Conservation (phyloP, 2,329 filamentous ascomycete genomes). For the Phoma herbarum region DNA sequence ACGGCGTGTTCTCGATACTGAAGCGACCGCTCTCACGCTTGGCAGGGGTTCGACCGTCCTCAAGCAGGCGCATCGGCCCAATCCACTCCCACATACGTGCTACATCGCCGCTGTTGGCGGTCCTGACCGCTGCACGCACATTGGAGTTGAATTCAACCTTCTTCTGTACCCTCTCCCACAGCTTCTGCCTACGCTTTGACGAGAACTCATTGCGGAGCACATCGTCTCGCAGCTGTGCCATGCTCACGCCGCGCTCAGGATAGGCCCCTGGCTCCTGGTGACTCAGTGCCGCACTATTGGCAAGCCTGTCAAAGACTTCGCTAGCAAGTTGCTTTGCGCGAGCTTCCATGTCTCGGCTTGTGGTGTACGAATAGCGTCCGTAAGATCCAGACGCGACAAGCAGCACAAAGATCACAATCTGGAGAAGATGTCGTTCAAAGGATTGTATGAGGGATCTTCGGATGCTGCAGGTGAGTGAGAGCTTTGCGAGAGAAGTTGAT, state of each 20-base stretch:
- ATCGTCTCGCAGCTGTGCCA: slow-evolving; percentile 91
- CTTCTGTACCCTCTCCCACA: slow-evolving; percentile 84
- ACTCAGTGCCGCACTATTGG: slow-evolving; percentile 83
- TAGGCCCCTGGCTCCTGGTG: slow-evolving; percentile 68
- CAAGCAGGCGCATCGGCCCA: slow-evolving; percentile 64
- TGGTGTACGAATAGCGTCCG: slow-evolving; percentile 68
- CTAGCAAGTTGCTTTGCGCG: slow-evolving; percentile 85
- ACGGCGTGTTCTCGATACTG: slow-evolving; percentile 47
- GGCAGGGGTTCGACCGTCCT: slow-evolving; percentile 46
- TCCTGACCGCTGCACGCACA: slow-evolving; percentile 78
- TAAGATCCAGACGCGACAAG: slow-evolving; percentile 63
- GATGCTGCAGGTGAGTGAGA: slow-evolving; percentile 86
- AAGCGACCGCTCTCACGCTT: slow-evolving; percentile 45
- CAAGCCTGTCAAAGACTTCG: slow-evolving; percentile 82
- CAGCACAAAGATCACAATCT: slow-evolving; percentile 71
- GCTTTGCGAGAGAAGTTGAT: slow-evolving; percentile 87
- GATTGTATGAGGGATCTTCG: slow-evolving; percentile 79
- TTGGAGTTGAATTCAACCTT: slow-evolving; percentile 96
- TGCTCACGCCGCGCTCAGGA: slow-evolving; percentile 81
- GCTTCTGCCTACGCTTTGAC: slow-evolving; percentile 74
- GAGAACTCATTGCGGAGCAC: slow-evolving; percentile 84
- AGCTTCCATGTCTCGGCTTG: slow-evolving; percentile 70
- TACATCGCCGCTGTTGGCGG: slow-evolving; percentile 63
- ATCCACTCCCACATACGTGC: slow-evolving; percentile 75
- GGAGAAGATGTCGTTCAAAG: slow-evolving; percentile 86